Evolutionary conservation across 768 basidiomycete genomes (phyloP).

Genomic region (Hysterangium stoloniferum): DNA sequence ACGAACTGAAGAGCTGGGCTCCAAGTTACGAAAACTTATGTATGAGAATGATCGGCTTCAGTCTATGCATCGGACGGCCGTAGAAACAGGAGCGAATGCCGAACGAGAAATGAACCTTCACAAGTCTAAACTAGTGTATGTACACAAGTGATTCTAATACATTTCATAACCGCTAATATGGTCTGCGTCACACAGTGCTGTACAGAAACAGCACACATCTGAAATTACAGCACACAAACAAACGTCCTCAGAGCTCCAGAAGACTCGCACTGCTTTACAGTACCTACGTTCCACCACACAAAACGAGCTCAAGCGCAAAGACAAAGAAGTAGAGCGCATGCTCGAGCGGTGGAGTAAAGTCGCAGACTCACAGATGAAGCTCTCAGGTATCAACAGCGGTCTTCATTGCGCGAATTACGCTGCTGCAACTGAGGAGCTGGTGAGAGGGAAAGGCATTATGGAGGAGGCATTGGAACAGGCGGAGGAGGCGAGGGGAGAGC

Average conservation of each 20-base stretch:
- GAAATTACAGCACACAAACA: conserved; percentile 60
- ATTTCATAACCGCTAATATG: conserved; percentile 7
- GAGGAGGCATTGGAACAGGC: conserved; percentile 70
- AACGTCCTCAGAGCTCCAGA: conserved; percentile 60
- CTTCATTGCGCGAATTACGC: conserved; percentile 37
- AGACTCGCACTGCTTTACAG: conserved; percentile 61
- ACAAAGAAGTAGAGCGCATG: conserved; percentile 71
- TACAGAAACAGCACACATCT: conserved; percentile 47
- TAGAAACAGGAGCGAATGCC: conserved; percentile 58
- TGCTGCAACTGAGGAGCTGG: conserved; percentile 37
- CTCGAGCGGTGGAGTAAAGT: conserved; percentile 69
- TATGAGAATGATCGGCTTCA: conserved; percentile 76
- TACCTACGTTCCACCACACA: conserved; percentile 60
- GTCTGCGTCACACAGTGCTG: neutral
- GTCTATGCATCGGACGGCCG: conserved; percentile 51
- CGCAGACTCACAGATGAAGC: conserved; percentile 57
- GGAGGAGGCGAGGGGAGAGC: conserved; percentile 52
- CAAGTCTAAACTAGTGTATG: conserved; percentile 67
- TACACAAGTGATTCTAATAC: conserved; percentile 16
- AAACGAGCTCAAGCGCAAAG: conserved; percentile 71
- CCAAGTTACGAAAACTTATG: conserved; percentile 65
- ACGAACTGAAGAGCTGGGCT: conserved; percentile 65
- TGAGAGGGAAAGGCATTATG: conserved; percentile 46
- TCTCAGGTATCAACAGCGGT: conserved; percentile 42
- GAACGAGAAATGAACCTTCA: conserved; percentile 72